These are phyloP conservation scores for Stagonosporopsis rhizophila DNA, from an alignment of 2,329 filamentous ascomycete genomes.

Conservation along the genomic window DNA sequence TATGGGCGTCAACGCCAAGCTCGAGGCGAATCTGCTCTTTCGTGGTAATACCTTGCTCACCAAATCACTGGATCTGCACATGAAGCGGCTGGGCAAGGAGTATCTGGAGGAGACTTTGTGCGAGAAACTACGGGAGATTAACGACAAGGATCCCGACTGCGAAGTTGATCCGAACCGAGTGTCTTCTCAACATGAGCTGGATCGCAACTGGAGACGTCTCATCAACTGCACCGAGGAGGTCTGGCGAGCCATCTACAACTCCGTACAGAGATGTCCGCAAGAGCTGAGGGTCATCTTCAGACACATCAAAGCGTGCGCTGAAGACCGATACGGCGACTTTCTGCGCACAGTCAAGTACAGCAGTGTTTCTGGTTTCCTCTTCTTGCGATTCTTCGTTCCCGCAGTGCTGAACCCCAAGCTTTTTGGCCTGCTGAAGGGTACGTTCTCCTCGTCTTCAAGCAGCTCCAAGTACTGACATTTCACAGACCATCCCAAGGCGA, in stretches of 20 bases:
- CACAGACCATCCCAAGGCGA: conserved; percentile 79
- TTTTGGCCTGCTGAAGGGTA: conserved; percentile 81
- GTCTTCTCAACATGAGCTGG: conserved; percentile 70
- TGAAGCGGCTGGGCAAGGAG: conserved; percentile 91
- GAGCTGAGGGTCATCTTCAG: conserved; percentile 87
- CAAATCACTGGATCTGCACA: conserved; percentile 91
- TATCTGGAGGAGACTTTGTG: conserved; percentile 87
- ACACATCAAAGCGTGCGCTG: conserved; percentile 89
- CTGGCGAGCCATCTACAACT: conserved; percentile 82
- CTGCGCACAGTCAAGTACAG: conserved; percentile 89
- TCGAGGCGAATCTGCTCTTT: conserved; percentile 94
- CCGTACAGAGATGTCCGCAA: conserved; percentile 76
- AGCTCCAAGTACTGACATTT: conserved; percentile 13
- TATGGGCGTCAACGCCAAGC: conserved; percentile 77
- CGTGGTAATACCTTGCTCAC: conserved; percentile 93
- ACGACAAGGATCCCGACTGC: conserved; percentile 87
- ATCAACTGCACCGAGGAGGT: conserved; percentile 79
- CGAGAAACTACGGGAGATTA: conserved; percentile 88
- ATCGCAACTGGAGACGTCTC: conserved; percentile 82
- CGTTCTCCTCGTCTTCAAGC: conserved; percentile 14
- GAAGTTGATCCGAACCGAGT: conserved; percentile 92
- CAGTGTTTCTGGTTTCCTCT: conserved; percentile 92
- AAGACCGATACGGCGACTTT: conserved; percentile 94
- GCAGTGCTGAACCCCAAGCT: conserved; percentile 96
- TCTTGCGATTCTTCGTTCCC: conserved; percentile 93